Percentiles rank a stretch among this genome's conserved stretches.
Evolutionary conservation across 176 grass and related monocot species (phyloP).

Genomic region (Cenchrus fungigraminus): DNA sequence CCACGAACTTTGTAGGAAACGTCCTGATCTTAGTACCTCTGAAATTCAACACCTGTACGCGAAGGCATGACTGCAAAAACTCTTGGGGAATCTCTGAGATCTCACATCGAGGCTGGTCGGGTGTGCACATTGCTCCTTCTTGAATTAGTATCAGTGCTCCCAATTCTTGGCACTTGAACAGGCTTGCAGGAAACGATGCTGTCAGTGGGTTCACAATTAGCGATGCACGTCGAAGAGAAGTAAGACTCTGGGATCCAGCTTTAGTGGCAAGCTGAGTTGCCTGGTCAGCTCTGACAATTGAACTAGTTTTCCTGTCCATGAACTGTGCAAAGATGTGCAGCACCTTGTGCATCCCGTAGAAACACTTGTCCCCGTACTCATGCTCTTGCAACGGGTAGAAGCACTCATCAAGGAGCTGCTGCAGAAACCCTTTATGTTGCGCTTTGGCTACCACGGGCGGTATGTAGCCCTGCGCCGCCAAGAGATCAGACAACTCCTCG

Average conservation of each 20-base stretch:
- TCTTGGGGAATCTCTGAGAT: neutral
- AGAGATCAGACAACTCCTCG: conserved; percentile 11
- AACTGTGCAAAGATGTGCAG: conserved; percentile 13
- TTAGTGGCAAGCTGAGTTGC: neutral
- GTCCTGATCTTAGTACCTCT: neutral
- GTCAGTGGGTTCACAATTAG: neutral
- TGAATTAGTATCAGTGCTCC: neutral
- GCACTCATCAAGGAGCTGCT: conserved; percentile 19
- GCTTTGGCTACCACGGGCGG: neutral
- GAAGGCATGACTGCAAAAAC: neutral
- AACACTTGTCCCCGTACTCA: neutral
- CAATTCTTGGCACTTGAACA: neutral
- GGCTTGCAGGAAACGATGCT: neutral
- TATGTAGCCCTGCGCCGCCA: neutral
- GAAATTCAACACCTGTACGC: neutral
- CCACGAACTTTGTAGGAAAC: neutral
- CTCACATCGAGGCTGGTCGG: neutral
- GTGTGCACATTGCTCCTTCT: neutral
- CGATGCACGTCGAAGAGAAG: neutral
- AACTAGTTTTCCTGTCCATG: neutral
- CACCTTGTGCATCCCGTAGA: conserved; percentile 14
- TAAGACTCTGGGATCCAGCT: neutral
- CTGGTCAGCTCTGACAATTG: neutral
- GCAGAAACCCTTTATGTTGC: neutral
- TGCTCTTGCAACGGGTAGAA: neutral